Evolutionary conservation across 2,329 filamentous ascomycete species (phyloP), one percentile per base, ranked within the genome.

Genomic region (Arthrinium phaeospermum): DNA sequence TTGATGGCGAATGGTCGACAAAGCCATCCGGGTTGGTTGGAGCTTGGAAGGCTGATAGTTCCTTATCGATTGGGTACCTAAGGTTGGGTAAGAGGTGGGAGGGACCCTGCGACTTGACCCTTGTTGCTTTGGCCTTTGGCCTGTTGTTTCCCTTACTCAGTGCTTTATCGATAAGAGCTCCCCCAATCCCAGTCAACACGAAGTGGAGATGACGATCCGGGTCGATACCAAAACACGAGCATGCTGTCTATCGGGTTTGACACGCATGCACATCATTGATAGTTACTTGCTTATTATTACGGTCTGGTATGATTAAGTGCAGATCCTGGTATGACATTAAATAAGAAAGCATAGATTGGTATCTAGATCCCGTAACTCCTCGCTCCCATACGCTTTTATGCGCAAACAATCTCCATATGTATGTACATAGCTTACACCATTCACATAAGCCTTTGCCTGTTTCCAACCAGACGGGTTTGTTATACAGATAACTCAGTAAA

Each of bases 281-380:
- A 27, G 22, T 8, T 61, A 34, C 14, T 64, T 64, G 30, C 57
- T 41, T n/a, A 41, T 41, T n/a, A 41, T 64, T 41, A 64, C 30
- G 10, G 34, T 22, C 57, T 22, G 19, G 27, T 30, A 30, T 30
- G 27, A 30, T 30, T 30, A 13, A 22, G 41, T 64, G 16, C 7
- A 22, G 13, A 41, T 12, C 0, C 34, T 12, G 30, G 27, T 34
- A 13, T 24, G 57, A 13, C 57, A 22, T 16, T 37, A 22, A 49
- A 57, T 41, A 64, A 64, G 57, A 64, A 64, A 64, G 41, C n/a
- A n/a, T 64, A 64, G 57, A 41, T 64, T 64, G 57, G 57, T 64
- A 64, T 64, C 57, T 64, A 64, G 57, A 24, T 64, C 57, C 57
- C 30, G 57, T 64, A 41, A 64, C 57, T 64, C 57, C 57, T 64